Percentiles rank a stretch among this genome's conserved stretches.
Conservation (phyloP, 345 rosid genomes). For the Rhodamnia argentea region DNA sequence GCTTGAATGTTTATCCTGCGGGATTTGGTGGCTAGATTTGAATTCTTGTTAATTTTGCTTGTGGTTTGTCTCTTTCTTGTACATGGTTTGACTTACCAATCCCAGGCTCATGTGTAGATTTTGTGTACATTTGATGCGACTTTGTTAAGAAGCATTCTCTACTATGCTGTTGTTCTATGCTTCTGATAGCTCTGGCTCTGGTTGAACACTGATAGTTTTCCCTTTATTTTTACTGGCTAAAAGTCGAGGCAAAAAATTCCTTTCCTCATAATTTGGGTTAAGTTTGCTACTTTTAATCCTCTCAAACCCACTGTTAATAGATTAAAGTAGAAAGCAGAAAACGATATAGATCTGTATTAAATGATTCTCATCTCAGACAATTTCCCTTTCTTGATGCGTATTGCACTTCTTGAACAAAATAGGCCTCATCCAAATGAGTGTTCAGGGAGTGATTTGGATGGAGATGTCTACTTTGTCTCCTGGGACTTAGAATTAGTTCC, state of each 20-base stretch:
- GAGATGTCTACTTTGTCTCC: constrained; percentile 73
- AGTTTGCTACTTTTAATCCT: background rate
- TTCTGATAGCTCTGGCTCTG: background rate
- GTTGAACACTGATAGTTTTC: background rate
- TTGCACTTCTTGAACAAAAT: background rate
- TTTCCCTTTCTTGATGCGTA: background rate
- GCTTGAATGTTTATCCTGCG: background rate
- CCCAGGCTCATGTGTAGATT: background rate
- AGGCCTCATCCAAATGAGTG: constrained; percentile 87
- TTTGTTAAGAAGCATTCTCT: background rate
- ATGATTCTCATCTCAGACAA: background rate
- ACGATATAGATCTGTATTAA: background rate
- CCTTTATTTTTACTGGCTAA: background rate
- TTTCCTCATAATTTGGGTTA: background rate
- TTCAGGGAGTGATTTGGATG: constrained; percentile 80
- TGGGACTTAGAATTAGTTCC: constrained; percentile 67
- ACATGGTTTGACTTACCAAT: background rate
- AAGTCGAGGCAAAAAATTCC: background rate
- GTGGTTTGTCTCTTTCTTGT: background rate
- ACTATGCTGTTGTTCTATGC: background rate
- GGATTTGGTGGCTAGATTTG: background rate
- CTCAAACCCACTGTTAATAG: background rate
- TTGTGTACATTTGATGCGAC: background rate
- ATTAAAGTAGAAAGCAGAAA: background rate
- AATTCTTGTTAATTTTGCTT: background rate